Evolutionary conservation across 2,329 filamentous ascomycete species (phyloP), one percentile per base, ranked within the genome.

Genomic region (Myriosclerotinia scirpicola): DNA sequence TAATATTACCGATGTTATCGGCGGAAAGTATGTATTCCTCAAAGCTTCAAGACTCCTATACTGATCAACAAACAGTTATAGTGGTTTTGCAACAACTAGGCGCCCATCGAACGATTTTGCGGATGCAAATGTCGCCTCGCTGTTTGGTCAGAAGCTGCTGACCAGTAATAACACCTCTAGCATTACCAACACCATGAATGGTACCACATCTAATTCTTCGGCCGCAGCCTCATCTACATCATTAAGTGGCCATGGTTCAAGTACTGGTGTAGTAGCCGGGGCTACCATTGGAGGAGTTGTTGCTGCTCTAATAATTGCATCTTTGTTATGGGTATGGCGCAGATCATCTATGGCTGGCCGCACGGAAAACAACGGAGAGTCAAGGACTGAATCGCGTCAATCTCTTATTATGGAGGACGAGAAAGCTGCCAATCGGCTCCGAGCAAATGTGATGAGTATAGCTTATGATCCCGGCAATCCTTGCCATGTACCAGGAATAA

Each of bases 1-100:
- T n/a, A 40, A 56, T 11, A 54, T 78, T 15, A 69, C 72, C 34
- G 55, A 44, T 12, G 65, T 67, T 30, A 75, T 78, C 54, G 76
- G 77, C 30, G 77, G 77, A 55, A 65, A 64, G 67, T 66, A 55
- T 63, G 67, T 65, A n/a, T 61, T 48, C 6, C n/a, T 30, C 12
- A 15, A 36, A 5, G n/a, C 4, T 30, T 15, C 12, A 30, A 15
- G n/a, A 14, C 8, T 6, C 8, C 9, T 22, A 34, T 42, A 53
- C 55, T 65, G 48, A 65, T 38, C 4, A 17, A 46, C 54, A 3
- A 54, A 38, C 17, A 65, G 64, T 46, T 61, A 36, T 11, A 61
- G 46, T 65, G 64, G 64, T 9, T 65, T 26, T 53, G 64, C 55
- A 26, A 42, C 53, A 20, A 7, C 52, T 38, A 44, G 15, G 22